Evolutionary conservation across 768 basidiomycete genomes (phyloP), one percentile per base, ranked within the genome.

Genomic region (Crassisporium funariophilum): DNA sequence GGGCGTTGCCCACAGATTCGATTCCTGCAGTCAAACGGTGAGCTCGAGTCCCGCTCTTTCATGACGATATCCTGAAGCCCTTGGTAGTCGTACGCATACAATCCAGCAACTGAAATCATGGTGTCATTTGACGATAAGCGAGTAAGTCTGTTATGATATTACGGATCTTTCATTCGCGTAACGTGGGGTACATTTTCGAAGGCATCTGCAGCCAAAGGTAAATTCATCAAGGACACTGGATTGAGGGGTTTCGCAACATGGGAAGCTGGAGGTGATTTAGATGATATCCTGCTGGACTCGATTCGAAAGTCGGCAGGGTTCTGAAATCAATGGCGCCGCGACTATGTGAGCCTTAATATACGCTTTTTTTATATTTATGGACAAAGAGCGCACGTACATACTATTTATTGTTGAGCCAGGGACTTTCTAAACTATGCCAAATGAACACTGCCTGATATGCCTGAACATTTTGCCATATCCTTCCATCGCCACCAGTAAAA

Each of bases 11-110:
- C 78, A 80, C 56, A 52, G 65, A 12, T 88, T 71, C 52, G 86
- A 91, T 53, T 53, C 65, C 2, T 91, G 88, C 72, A 86, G 79
- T 44, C 78, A 87, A 65, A 91, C 88, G 38, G 87, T 88, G 54
- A 53, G 82, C 67, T 13, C 7, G 11, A 17, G 21, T n/a, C n/a
- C n/a, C 13, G 29, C 16, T 15, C 15, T 41, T 11, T 8, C 4
- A 19, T 25, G 25, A 9, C 8, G 19, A 17, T 35, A 35, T 20
- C 20, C 20, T 29, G 8, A 46, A 17, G 35, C 7, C 19, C 39
- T 42, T 15, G 31, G 7, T 44, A 78, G 72, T 70, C 77, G 7
- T 80, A 71, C 51, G 70, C 73, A 3, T 77, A 77, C 50, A 70
- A 78, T 52, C 43, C 60, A 21, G 60, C 56, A 13, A 67, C 61